A percentile compares a stretch with the other conserved stretches of the same genome.
phyloP scores from a whole-genome alignment of 225 moss, liverwort and hornwort genomes.

The Neckera pumila region DNA sequence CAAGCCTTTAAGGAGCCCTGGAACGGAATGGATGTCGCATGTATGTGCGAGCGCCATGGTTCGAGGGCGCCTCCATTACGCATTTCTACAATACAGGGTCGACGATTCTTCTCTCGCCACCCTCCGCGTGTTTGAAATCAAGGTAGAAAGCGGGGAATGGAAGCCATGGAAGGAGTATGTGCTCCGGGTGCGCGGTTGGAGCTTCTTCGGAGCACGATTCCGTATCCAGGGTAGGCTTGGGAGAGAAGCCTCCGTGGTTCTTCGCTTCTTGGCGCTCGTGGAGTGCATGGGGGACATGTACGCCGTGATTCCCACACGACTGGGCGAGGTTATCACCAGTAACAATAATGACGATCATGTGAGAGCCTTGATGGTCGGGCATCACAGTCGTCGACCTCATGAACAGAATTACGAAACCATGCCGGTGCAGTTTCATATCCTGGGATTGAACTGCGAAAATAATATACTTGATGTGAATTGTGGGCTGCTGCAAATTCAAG shows the following conservation, averaged over 20 bases:
- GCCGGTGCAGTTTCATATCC: neutral
- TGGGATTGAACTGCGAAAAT: neutral
- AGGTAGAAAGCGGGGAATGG: neutral
- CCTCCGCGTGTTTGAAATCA: neutral
- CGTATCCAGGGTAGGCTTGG: accelerated
- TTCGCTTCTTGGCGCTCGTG: neutral
- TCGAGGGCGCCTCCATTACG: neutral
- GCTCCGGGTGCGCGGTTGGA: neutral
- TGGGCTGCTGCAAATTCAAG: neutral
- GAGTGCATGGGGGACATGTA: neutral
- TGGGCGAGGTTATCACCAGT: neutral
- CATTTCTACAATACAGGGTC: neutral
- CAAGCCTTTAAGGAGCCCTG: too few species aligned
- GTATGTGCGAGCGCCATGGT: neutral
- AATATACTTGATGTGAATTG: accelerated
- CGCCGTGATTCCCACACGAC: neutral
- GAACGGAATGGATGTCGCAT: neutral
- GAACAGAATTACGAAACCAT: neutral
- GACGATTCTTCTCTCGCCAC: neutral
- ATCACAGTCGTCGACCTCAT: neutral
- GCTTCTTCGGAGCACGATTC: too few species aligned
- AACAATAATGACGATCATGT: neutral
- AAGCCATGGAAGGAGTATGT: neutral
- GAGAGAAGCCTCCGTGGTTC: neutral
- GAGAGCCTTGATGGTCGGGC: neutral